Evolutionary conservation across 2,329 filamentous ascomycete genomes (phyloP).

Genomic region (Bipolaris victoriae): DNA sequence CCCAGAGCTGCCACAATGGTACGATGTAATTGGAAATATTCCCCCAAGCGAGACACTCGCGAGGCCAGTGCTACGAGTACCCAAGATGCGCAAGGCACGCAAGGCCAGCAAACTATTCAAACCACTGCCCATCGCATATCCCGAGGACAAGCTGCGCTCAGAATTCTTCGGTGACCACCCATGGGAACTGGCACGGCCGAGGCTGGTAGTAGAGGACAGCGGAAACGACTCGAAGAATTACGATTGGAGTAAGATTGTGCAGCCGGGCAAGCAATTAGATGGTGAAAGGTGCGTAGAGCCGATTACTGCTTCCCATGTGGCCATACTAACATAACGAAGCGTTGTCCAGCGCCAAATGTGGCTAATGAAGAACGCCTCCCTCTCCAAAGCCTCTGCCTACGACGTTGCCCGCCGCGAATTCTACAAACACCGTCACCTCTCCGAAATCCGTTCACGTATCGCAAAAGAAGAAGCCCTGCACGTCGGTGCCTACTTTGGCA

Average conservation of each 20-base stretch:
- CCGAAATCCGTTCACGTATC: constrained; percentile 82
- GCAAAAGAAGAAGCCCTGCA: constrained; percentile 85
- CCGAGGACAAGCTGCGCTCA: constrained; percentile 80
- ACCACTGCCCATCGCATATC: constrained; percentile 77
- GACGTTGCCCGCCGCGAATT: constrained; percentile 88
- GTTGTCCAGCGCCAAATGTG: constrained; percentile 91
- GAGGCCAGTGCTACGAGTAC: constrained; percentile 59
- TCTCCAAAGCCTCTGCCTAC: constrained; percentile 75
- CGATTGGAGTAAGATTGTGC: constrained; percentile 81
- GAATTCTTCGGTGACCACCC: constrained; percentile 94
- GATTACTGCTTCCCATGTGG: not conserved
- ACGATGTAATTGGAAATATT: constrained; percentile 61
- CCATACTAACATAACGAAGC: constrained; percentile 55
- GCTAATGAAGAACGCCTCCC: constrained; percentile 66
- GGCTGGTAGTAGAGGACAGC: constrained; percentile 82
- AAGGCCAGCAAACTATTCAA: constrained; percentile 80
- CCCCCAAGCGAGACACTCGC: constrained; percentile 67
- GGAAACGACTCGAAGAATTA: constrained; percentile 78
- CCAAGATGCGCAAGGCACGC: constrained; percentile 48
- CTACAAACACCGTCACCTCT: constrained; percentile 79
- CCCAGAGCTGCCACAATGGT: constrained; percentile 60
- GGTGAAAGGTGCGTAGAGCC: constrained; percentile 74
- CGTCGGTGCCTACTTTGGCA: constrained; percentile 88
- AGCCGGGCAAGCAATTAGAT: constrained; percentile 76
- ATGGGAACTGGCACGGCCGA: constrained; percentile 92